phyloP scores from a whole-genome alignment of 2,329 filamentous ascomycete species.

The Trematosphaeria pertusa region DNA sequence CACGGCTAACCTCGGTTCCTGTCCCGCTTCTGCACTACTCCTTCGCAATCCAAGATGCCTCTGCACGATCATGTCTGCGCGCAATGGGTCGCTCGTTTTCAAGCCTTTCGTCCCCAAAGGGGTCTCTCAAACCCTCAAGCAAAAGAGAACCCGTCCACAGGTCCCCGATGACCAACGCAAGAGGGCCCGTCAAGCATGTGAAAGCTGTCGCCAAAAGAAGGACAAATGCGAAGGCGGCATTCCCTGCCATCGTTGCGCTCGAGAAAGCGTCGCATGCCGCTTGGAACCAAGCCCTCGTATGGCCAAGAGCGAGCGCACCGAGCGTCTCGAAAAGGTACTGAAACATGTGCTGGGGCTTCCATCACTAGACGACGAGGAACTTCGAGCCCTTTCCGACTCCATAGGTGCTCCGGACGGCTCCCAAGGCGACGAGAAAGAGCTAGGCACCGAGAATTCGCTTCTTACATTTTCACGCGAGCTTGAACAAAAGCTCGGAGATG shows the following conservation, averaged over 20 bases:
- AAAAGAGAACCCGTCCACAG: conserved; percentile 1
- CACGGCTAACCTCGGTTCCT: conserved; percentile 1
- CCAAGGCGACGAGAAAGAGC: neutral
- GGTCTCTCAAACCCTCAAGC: neutral
- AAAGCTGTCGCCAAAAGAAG: conserved; percentile 3
- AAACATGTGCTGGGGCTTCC: conserved; percentile 1
- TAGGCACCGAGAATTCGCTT: neutral
- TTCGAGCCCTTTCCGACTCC: neutral
- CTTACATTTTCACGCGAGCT: conserved; percentile 1
- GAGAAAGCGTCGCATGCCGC: neutral
- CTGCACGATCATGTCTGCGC: neutral
- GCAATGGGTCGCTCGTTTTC: neutral
- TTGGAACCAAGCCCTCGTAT: neutral
- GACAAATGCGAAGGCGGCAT: conserved; percentile 1
- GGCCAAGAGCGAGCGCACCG: conserved; percentile 1
- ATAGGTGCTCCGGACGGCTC: neutral
- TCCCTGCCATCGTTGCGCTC: conserved; percentile 2
- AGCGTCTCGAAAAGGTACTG: conserved; percentile 1
- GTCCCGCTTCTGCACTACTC: neutral
- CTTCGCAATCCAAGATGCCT: neutral
- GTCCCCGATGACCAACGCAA: conserved; percentile 5
- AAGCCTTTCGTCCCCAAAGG: neutral
- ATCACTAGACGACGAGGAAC: neutral
- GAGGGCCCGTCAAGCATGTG: conserved; percentile 2
- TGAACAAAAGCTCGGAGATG: conserved; percentile 1